phyloP scores from a whole-genome alignment of 2,329 filamentous ascomycete genomes.

The Botryotinia narcissicola region DNA sequence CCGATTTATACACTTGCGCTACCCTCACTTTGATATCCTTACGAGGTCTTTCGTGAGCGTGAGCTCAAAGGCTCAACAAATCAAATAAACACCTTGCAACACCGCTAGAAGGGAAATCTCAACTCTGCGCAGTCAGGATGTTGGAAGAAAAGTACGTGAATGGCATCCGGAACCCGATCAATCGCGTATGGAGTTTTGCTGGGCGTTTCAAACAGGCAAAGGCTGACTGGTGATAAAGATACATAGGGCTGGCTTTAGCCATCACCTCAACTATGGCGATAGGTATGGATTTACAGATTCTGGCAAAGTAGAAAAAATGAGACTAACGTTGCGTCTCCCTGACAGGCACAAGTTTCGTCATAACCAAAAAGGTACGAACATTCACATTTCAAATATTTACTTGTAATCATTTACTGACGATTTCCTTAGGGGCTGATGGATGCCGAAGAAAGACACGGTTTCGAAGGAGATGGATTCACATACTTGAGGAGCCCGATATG shows the following conservation, averaged over 20 bases:
- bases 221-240: conserved; percentile 50
- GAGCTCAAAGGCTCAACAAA: conserved; percentile 29
- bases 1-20: conserved; percentile 15
- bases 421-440: conserved; percentile 74
- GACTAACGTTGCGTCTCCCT: conserved; percentile 18
- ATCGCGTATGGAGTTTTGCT: not conserved
- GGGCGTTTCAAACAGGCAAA: conserved; percentile 1
- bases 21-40: conserved; percentile 4
- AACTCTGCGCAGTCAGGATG: conserved; percentile 36
- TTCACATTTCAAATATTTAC: not conserved
- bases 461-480: conserved; percentile 92
- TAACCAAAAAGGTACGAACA: conserved; percentile 85
- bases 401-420: not conserved
- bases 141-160: conserved; percentile 47
- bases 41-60: not conserved
- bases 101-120: conserved; percentile 28
- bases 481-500: conserved; percentile 94
- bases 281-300: conserved; percentile 50
- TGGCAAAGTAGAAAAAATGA: not conserved
- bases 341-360: conserved; percentile 91
- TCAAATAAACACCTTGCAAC: conserved; percentile 26
- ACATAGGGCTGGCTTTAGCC: conserved; percentile 73
- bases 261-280: conserved; percentile 74
- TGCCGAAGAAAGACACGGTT: conserved; percentile 86
- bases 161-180: not conserved